A percentile compares a stretch with the other conserved stretches of the same genome.
Evolutionary conservation across 495 filamentous ascomycete genomes (phyloP).

Genomic region (Bryoglossum gracile): DNA sequence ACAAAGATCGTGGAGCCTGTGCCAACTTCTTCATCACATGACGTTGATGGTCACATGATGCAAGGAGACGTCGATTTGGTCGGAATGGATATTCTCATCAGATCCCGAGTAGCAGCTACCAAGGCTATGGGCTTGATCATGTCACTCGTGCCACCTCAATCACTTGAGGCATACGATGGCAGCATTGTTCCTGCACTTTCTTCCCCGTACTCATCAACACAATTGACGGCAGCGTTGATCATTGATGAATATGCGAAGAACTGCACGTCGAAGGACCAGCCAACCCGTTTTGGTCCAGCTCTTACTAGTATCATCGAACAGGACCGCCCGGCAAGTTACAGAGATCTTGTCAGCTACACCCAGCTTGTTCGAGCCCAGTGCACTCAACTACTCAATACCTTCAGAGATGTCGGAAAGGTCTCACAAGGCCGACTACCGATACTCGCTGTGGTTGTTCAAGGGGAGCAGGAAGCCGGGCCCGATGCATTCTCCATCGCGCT

Average conservation of each 20-base stretch:
- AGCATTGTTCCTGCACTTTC: slow-evolving; percentile 55
- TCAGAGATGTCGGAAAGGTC: slow-evolving; percentile 79
- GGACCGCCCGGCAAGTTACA: slow-evolving; percentile 74
- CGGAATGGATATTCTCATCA: slow-evolving; percentile 75
- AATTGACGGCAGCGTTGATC: slow-evolving; percentile 74
- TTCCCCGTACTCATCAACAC: slow-evolving; percentile 73
- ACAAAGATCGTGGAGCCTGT: slow-evolving; percentile 72
- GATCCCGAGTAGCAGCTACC: slow-evolving; percentile 81
- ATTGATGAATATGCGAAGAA: slow-evolving; percentile 81
- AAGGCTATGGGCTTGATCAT: slow-evolving; percentile 74
- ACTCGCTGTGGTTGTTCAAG: slow-evolving; percentile 85
- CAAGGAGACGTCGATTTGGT: slow-evolving; percentile 93
- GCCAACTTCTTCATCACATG: slow-evolving; percentile 59
- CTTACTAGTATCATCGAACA: slow-evolving; percentile 69
- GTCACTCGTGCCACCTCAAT: slow-evolving; percentile 46
- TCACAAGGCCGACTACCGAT: slow-evolving; percentile 61
- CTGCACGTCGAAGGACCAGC: slow-evolving; percentile 32
- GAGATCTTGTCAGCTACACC: slow-evolving; percentile 80
- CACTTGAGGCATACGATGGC: slow-evolving; percentile 44
- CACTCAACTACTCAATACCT: slow-evolving; percentile 78
- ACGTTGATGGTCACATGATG: slow-evolving; percentile 97
- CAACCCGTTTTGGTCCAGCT: slow-evolving; percentile 43
- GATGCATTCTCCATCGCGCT: slow-evolving; percentile 83
- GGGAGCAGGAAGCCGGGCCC: slow-evolving; percentile 80
- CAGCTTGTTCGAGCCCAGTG: slow-evolving; percentile 86